These are phyloP conservation scores for Cladosporium cucumerinum DNA, from an alignment of 2,329 filamentous ascomycete species.

Conservation along the genomic window DNA sequence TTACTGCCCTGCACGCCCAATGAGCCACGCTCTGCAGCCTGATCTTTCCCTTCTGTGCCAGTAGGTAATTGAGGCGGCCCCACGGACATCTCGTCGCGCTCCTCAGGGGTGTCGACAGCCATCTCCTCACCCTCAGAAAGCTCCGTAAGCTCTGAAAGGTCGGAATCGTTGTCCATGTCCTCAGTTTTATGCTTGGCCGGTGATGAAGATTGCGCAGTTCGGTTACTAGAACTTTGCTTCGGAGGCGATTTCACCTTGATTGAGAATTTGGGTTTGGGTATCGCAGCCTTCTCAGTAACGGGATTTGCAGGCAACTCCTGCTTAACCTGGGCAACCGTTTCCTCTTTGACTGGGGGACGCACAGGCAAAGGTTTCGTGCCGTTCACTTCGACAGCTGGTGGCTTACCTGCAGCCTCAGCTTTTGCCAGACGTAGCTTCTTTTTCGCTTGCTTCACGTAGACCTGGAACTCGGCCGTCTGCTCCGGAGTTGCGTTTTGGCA, in stretches of 20 bases:
- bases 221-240: slow-evolving; percentile 20
- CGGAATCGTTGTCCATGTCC: slow-evolving; percentile 18
- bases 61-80: slow-evolving; percentile 19
- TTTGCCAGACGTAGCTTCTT: slow-evolving; percentile 31
- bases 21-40: slow-evolving; percentile 23
- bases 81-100: slow-evolving; percentile 15
- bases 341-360: slow-evolving; percentile 20
- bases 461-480: slow-evolving; percentile 42
- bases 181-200: slow-evolving; percentile 25
- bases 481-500: slow-evolving; percentile 38
- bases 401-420: slow-evolving; percentile 14
- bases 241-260: slow-evolving; percentile 31
- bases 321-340: not conserved
- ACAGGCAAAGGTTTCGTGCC: slow-evolving; percentile 27
- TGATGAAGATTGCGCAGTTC: slow-evolving; percentile 24
- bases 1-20: slow-evolving; percentile 26
- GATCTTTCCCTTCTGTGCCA: slow-evolving; percentile 26
- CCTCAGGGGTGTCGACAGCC: slow-evolving; percentile 23
- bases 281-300: slow-evolving; percentile 30
- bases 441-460: slow-evolving; percentile 43
- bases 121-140: slow-evolving; percentile 34
- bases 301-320: slow-evolving; percentile 24
- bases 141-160: slow-evolving; percentile 34
- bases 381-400: slow-evolving; percentile 32
- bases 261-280: slow-evolving; percentile 29